These are phyloP conservation scores for Oldenlandia corymbosa DNA, from an alignment of 257 asterid species.

Conservation along the genomic window DNA sequence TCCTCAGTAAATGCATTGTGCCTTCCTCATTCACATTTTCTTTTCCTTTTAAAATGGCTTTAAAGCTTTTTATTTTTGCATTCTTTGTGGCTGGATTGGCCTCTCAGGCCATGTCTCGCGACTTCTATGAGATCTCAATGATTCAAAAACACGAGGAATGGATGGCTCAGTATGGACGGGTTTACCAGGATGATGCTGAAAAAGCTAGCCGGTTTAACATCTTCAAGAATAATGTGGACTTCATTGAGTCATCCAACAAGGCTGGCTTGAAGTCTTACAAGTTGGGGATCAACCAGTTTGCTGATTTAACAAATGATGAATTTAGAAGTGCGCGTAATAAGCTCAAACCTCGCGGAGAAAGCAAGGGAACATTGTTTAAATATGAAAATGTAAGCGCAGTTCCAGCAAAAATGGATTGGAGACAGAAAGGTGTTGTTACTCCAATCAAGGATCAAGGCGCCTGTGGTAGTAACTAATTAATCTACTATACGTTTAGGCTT, in stretches of 20 bases:
- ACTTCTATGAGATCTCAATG: slow-evolving; percentile 3
- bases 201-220: not conserved
- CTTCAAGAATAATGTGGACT: slow-evolving; percentile 13
- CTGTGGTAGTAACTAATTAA: not conserved
- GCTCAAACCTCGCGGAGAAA: slow-evolving; percentile 7
- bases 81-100: not conserved
- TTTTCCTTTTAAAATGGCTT: too few relatives aligned
- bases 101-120: slow-evolving; percentile 8
- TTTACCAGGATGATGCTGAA: slow-evolving; percentile 2
- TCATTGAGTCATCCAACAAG: slow-evolving; percentile 13
- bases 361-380: slow-evolving; percentile 4
- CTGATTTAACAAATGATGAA: slow-evolving; percentile 12
- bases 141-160: slow-evolving; percentile 7
- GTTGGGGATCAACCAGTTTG: slow-evolving; percentile 7
- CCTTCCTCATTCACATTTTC: too few relatives aligned
- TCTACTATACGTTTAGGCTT: too few relatives aligned
- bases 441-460: slow-evolving; percentile 10
- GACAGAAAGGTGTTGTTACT: slow-evolving; percentile 10
- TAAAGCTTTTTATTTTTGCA: too few relatives aligned
- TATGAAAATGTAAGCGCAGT: slow-evolving; percentile 6
- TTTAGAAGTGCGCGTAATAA: slow-evolving; percentile 5
- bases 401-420: slow-evolving; percentile 9
- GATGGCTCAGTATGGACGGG: slow-evolving; percentile 10
- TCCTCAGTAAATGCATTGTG: too few relatives aligned
- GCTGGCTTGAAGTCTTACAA: slow-evolving; percentile 1